A percentile compares a stretch with the other conserved stretches of the same genome.
phyloP scores from a whole-genome alignment of 1,284 basidiomycete genomes.

The Fomes fomentarius region DNA sequence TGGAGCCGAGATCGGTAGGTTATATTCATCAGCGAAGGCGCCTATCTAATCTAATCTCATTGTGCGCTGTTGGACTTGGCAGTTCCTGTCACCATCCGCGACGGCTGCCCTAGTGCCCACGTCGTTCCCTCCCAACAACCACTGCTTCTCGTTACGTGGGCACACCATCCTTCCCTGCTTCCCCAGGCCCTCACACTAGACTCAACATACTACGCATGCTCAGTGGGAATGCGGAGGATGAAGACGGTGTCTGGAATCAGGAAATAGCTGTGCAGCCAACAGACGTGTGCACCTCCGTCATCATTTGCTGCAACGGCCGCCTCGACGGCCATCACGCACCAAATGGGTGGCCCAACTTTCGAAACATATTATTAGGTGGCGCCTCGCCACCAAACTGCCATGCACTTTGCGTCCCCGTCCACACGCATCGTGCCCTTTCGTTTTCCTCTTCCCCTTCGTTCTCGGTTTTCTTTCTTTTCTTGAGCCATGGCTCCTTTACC shows the following conservation, averaged over 20 bases:
- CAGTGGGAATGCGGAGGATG: neutral
- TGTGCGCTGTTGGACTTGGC: too few relatives aligned
- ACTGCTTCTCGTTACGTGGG: too few relatives aligned
- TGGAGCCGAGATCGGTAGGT: too few relatives aligned
- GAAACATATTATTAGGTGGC: conserved; percentile 12
- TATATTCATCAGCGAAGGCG: too few relatives aligned
- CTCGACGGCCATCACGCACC: conserved; percentile 21
- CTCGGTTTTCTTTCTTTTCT: conserved; percentile 1
- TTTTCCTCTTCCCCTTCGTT: conserved; percentile 5
- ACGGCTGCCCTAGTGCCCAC: too few relatives aligned
- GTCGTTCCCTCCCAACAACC: too few relatives aligned
- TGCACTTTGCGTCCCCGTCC: conserved; percentile 17
- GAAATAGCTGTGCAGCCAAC: conserved; percentile 9
- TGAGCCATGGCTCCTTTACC: conserved; percentile 19
- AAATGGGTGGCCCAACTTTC: neutral
- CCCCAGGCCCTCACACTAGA: too few relatives aligned
- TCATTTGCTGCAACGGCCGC: conserved; percentile 16
- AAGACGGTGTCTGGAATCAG: neutral
- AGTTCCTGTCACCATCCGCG: too few relatives aligned
- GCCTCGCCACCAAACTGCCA: neutral
- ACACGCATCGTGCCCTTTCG: conserved; percentile 15
- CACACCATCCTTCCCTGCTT: too few relatives aligned
- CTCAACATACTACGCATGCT: too few relatives aligned
- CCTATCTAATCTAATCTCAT: too few relatives aligned
- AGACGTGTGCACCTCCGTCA: conserved; percentile 10